phyloP scores from a whole-genome alignment of 2,329 filamentous ascomycete genomes.

The Ceratocystis destructans region DNA sequence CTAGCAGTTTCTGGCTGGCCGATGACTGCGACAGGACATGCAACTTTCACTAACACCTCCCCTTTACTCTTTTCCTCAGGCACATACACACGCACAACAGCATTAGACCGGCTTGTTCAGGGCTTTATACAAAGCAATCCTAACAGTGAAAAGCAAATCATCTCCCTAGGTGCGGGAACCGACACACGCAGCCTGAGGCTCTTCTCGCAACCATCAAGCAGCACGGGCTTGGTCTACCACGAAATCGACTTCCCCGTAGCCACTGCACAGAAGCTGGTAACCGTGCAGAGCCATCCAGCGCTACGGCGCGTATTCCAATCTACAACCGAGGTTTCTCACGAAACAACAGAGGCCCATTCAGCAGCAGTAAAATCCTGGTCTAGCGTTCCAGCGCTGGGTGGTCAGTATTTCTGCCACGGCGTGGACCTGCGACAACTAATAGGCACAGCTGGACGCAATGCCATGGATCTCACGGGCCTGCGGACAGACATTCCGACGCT shows the following conservation, averaged over 20 bases:
- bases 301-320: slow-evolving; percentile 31
- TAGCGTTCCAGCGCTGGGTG: slow-evolving; percentile 26
- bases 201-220: slow-evolving; percentile 32
- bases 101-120: slow-evolving; percentile 64
- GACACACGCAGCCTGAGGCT: slow-evolving; percentile 80
- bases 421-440: slow-evolving; percentile 54
- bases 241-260: slow-evolving; percentile 81
- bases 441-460: neutral
- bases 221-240: slow-evolving; percentile 55
- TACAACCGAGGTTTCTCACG: slow-evolving; percentile 18
- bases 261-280: slow-evolving; percentile 49
- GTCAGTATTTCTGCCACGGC: slow-evolving; percentile 45
- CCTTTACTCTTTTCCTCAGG: slow-evolving; percentile 36
- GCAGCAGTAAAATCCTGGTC: neutral
- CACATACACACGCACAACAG: slow-evolving; percentile 80
- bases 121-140: slow-evolving; percentile 46
- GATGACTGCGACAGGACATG: too few species aligned
- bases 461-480: slow-evolving; percentile 30
- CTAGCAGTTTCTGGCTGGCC: neutral
- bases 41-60: neutral
- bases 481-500: slow-evolving; percentile 57
- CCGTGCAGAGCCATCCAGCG: slow-evolving; percentile 34
- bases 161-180: slow-evolving; percentile 86
- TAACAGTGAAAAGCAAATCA: slow-evolving; percentile 50
- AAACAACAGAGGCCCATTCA: slow-evolving; percentile 22